Base-by-base conservation (phyloP, 2,329 filamentous ascomycete genomes). In the Aspergillus texensis region DNA sequence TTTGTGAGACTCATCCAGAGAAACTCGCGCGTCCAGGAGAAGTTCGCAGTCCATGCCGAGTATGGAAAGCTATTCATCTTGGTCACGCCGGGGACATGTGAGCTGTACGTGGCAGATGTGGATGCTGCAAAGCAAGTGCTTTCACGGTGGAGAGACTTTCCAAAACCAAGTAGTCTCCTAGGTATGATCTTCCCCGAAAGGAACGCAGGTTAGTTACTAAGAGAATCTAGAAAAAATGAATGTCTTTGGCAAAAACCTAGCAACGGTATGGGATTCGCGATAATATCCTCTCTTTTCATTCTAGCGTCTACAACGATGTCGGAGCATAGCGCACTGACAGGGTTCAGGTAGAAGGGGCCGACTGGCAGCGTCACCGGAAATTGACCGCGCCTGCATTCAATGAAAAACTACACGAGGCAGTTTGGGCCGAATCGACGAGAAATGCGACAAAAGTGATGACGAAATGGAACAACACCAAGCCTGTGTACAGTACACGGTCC, bases 281-380 rank as follows among this genome's bases (percentile, higher is more conserved):
- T 19, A 19, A 16, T 6, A 16, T n/a, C 14, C 2, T 50, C 9
- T 48, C 3, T 30, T 19, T 5, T 50, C 6, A 14, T 32, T 19
- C 1, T 24, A 24, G 12, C 2, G 1, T 8, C 11, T 6, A 16
- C 24, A 4, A 24, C n/a, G 4, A 21, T 10, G 6, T 12, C n/a
- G 8, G 1, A n/a, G 14, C 24, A 34, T 26, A 60, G 12, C 4
- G 16, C 3, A n/a, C 46, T 50, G 14, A 30, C 46, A 19, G 26
- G 16, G 8, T 39, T 16, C 19, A 62, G 60, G 55, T 48, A 26
- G 60, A 62, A 34, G 60, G 56, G 2, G 50, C 30, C 11, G 34
- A 57, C 11, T 62, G 60, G 60, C 46, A 62, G 10, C 46, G 60
- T 45, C 60, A 62, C 28, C 60, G 60, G 9, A 46, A 52, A 8